Conservation (phyloP, 352 stramenopile genomes). For the Halophytophthora polymorphica region DNA sequence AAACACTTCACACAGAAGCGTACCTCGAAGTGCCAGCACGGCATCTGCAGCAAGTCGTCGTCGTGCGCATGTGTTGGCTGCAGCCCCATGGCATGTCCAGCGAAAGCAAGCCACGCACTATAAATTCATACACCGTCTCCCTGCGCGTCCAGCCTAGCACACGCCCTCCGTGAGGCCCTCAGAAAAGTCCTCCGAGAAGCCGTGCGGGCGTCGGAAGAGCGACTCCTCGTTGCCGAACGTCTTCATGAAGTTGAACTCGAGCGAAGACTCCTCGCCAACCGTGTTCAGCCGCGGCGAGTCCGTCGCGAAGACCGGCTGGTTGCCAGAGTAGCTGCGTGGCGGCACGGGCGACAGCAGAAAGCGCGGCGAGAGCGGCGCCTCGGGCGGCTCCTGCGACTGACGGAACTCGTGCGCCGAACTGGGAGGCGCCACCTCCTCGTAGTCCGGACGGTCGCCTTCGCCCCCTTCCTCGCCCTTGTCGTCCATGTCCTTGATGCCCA, state of each 20-base stretch:
- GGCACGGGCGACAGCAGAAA: slow-evolving; percentile 47
- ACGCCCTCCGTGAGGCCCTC: slow-evolving; percentile 77
- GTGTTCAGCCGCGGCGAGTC: slow-evolving; percentile 43
- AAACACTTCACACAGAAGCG: too few relatives aligned
- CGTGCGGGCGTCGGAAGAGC: slow-evolving; percentile 57
- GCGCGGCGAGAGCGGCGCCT: slow-evolving; percentile 48
- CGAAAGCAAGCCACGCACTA: not conserved
- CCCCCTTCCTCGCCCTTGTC: slow-evolving; percentile 20
- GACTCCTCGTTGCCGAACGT: slow-evolving; percentile 62
- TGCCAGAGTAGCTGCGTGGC: slow-evolving; percentile 33
- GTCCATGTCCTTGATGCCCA: slow-evolving; percentile 32
- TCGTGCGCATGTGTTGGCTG: too few relatives aligned
- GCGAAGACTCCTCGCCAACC: slow-evolving; percentile 34
- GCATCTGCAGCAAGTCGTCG: too few relatives aligned
- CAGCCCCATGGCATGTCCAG: too few relatives aligned
- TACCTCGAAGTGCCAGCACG: too few relatives aligned
- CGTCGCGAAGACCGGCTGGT: slow-evolving; percentile 37
- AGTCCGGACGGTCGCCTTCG: slow-evolving; percentile 22
- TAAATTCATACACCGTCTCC: slow-evolving; percentile 28
- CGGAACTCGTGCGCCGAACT: slow-evolving; percentile 9
- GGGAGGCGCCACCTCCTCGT: slow-evolving; percentile 9
- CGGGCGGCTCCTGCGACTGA: slow-evolving; percentile 35
- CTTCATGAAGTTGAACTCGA: slow-evolving; percentile 61
- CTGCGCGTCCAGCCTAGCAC: slow-evolving; percentile 38
- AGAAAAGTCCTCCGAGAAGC: slow-evolving; percentile 72